Evolutionary conservation across 768 basidiomycete genomes (phyloP).

Genomic region (Leccinum olivaceopallidum): DNA sequence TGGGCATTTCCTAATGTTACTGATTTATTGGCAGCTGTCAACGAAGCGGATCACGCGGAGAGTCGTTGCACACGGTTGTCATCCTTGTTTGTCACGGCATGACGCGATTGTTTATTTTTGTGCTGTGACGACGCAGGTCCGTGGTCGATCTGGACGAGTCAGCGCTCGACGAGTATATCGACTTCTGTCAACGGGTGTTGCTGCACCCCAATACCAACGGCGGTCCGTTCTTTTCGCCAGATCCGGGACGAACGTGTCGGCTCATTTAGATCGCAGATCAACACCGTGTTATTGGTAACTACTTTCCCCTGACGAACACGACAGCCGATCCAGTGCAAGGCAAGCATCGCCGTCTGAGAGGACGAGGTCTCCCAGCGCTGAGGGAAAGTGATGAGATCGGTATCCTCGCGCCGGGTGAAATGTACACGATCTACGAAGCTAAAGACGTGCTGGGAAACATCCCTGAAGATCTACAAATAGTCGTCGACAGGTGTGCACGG

Average conservation of each 20-base stretch:
- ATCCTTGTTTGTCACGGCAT: constrained; percentile 43
- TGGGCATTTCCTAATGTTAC: constrained; percentile 53
- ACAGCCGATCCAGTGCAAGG: neutral
- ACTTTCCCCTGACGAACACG: constrained; percentile 39
- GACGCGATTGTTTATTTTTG: constrained; percentile 9
- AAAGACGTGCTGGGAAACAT: constrained; percentile 65
- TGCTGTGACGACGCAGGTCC: constrained; percentile 39
- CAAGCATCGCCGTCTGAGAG: constrained; percentile 1
- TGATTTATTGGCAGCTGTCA: constrained; percentile 49
- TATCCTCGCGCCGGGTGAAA: constrained; percentile 53
- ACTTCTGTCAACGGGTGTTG: constrained; percentile 62
- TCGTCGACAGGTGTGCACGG: constrained; percentile 51
- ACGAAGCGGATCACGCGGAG: constrained; percentile 38
- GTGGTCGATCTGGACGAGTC: constrained; percentile 51
- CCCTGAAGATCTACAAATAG: constrained; percentile 47
- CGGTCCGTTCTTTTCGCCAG: constrained; percentile 16
- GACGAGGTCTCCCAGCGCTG: constrained; percentile 13
- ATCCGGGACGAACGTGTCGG: constrained; percentile 13
- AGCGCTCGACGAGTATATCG: constrained; percentile 63
- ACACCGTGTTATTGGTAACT: constrained; percentile 38
- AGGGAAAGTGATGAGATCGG: constrained; percentile 5
- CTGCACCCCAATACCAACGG: constrained; percentile 32
- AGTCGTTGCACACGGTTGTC: constrained; percentile 37
- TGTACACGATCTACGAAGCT: constrained; percentile 63
- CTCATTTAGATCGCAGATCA: constrained; percentile 18